Evolutionary conservation across 2,329 filamentous ascomycete genomes (phyloP).

Genomic region (Aspergillus puulaauensis): DNA sequence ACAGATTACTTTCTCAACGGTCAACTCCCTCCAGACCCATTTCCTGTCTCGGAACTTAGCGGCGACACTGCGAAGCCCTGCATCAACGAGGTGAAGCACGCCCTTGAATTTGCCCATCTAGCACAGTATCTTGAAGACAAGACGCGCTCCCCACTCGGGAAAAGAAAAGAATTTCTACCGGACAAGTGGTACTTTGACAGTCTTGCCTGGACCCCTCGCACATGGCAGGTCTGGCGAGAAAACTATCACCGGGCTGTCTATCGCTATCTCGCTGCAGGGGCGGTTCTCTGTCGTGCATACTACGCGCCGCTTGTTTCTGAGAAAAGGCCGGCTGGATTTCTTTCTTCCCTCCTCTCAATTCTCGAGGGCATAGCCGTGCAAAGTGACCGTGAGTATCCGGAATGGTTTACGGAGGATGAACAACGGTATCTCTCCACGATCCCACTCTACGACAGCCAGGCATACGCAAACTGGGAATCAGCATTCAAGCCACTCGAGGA

Average conservation of each 20-base stretch:
- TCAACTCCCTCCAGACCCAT: constrained; percentile 7
- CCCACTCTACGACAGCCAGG: neutral
- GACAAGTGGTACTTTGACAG: neutral
- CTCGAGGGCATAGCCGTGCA: neutral
- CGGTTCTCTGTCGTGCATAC: constrained; percentile 1
- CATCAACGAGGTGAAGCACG: neutral
- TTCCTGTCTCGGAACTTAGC: neutral
- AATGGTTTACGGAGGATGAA: neutral
- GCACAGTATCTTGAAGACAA: neutral
- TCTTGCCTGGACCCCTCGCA: neutral
- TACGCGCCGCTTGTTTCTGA: neutral
- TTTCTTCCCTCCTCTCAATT: neutral
- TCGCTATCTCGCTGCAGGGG: constrained; percentile 4
- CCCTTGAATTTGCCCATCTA: neutral
- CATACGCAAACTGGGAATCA: neutral
- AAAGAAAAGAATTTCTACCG: neutral
- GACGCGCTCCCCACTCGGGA: neutral
- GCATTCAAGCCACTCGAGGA: neutral
- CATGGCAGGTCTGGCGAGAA: constrained; percentile 4
- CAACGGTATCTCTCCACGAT: neutral
- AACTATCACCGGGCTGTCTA: constrained; percentile 4
- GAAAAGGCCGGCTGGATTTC: neutral
- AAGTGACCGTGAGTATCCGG: neutral
- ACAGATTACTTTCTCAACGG: neutral
- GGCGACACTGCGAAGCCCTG: neutral